A percentile compares a stretch with the other conserved stretches of the same genome.
phyloP scores from a whole-genome alignment of 306 rosid species.

The Glycine latifolia region DNA sequence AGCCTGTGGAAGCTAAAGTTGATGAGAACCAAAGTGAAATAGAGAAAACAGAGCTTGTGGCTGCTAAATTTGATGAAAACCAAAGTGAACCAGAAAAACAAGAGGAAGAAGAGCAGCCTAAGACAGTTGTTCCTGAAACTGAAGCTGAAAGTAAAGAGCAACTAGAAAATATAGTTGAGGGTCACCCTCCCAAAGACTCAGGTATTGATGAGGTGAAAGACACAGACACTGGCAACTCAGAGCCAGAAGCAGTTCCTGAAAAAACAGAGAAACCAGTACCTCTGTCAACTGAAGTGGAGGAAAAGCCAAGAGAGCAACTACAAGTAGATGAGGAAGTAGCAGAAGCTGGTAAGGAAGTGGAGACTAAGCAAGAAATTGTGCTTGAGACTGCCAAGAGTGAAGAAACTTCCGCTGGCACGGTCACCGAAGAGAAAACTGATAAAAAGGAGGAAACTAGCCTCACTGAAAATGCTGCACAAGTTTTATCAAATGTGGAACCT shows the following conservation, averaged over 20 bases:
- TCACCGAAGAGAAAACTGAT: constrained; percentile 42
- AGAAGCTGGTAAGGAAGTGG: constrained; percentile 45
- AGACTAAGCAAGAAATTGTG: constrained; percentile 43
- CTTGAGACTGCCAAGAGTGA: constrained; percentile 38
- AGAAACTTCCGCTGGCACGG: constrained; percentile 40
- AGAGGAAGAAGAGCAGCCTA: constrained; percentile 38
- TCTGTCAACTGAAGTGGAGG: constrained; percentile 43
- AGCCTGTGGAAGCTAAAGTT: neutral
- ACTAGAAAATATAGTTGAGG: constrained; percentile 20
- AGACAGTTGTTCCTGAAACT: constrained; percentile 17
- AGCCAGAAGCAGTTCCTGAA: constrained; percentile 39
- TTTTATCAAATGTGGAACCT: constrained; percentile 44
- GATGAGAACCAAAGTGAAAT: constrained; percentile 43
- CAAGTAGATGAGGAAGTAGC: constrained; percentile 46
- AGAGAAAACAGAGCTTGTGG: constrained; percentile 48
- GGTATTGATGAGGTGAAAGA: constrained; percentile 46
- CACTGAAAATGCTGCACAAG: constrained; percentile 27
- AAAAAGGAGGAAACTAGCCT: constrained; percentile 41
- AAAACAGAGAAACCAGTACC: constrained; percentile 40
- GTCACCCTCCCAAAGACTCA: constrained; percentile 16
- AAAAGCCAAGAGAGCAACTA: constrained; percentile 43
- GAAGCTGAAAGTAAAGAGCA: constrained; percentile 39
- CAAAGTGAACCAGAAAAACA: constrained; percentile 43
- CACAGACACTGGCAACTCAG: constrained; percentile 39
- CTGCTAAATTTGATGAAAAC: constrained; percentile 49